Evolutionary conservation across 2,329 filamentous ascomycete species (phyloP), one percentile per base, ranked within the genome.

Genomic region (Alternaria longipes): DNA sequence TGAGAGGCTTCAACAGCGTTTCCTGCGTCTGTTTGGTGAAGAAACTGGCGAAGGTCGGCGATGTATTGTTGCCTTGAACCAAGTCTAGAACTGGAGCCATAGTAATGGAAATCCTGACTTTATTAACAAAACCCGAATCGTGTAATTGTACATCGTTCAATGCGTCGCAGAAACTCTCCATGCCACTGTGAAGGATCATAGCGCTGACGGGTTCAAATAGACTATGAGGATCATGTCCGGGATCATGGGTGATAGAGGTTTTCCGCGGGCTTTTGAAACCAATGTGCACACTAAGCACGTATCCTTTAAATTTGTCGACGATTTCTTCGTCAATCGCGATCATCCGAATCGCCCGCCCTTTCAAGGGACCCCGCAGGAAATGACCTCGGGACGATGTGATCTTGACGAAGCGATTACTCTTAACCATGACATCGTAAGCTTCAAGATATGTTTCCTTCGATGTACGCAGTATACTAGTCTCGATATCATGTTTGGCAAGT

Each of bases 21-120:
- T 66, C n/a, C 40, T 72, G 67, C 0, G 59, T 73, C 6, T 57
- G 63, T 11, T 56, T 47, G 1, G 65, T 62, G 53, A 69, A 71
- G 63, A 67, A 69, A 8, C 56, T 54, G 12, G 45, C 20, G 26
- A 60, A 57, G 9, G 42, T 40, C 16, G 40, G 45, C 18, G 22
- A 40, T n/a, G 38, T 6, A 4, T 18, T 49, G 16, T 7, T 38
- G n/a, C 22, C 20, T 42, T 4, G 40, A n/a, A 40, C 18, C 18
- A 18, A 8, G 8, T 54, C 30, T 14, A 62, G 14, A 11, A 42
- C 28, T 3, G 47, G 64, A 8, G 50, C 65, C 9, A 69, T 41
- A 16, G 54, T 60, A 6, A 71, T 46, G 5, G 49, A 47, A 8
- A 68, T 42, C 11, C 54, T 41, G 5, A 64, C n/a, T 3, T 22